Evolutionary conservation across 345 rosid species (phyloP).

Genomic region (Sonneratia alba): DNA sequence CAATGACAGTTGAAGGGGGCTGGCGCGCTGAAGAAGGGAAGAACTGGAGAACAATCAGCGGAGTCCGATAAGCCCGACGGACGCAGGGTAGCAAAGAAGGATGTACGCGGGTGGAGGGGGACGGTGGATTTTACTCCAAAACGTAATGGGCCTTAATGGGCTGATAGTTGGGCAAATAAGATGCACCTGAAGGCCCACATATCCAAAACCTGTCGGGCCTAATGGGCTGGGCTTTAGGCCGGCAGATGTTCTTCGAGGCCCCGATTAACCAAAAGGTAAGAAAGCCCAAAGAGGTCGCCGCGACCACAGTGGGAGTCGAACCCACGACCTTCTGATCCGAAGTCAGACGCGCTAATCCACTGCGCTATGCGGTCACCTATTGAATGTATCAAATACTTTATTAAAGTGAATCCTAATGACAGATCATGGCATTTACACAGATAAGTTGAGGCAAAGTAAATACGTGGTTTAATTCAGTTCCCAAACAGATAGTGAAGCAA

Average conservation of each 20-base stretch:
- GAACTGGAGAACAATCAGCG: background rate
- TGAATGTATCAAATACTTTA: too few relatives aligned
- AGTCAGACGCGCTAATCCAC: conserved; percentile 99
- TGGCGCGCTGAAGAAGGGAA: background rate
- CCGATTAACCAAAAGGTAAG: background rate
- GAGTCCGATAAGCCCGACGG: background rate
- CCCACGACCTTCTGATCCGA: conserved; percentile 99
- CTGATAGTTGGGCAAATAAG: background rate
- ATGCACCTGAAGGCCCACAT: too few relatives aligned
- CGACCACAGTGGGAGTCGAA: conserved; percentile 93
- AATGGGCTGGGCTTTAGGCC: background rate
- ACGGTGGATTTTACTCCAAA: too few relatives aligned
- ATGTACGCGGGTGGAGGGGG: too few relatives aligned
- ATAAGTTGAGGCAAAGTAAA: too few relatives aligned
- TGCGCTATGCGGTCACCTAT: conserved; percentile 73
- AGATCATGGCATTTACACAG: too few relatives aligned
- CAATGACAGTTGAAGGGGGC: background rate
- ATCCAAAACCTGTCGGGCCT: too few relatives aligned
- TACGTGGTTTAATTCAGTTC: too few relatives aligned
- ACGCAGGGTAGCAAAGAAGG: too few relatives aligned
- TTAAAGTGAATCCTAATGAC: too few relatives aligned
- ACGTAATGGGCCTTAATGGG: background rate
- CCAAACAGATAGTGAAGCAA: background rate
- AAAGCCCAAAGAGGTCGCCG: background rate
- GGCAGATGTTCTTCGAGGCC: background rate